A percentile compares a stretch with the other conserved stretches of the same genome.
phyloP scores from a whole-genome alignment of 257 asterid species.

The Coffea eugenioides region DNA sequence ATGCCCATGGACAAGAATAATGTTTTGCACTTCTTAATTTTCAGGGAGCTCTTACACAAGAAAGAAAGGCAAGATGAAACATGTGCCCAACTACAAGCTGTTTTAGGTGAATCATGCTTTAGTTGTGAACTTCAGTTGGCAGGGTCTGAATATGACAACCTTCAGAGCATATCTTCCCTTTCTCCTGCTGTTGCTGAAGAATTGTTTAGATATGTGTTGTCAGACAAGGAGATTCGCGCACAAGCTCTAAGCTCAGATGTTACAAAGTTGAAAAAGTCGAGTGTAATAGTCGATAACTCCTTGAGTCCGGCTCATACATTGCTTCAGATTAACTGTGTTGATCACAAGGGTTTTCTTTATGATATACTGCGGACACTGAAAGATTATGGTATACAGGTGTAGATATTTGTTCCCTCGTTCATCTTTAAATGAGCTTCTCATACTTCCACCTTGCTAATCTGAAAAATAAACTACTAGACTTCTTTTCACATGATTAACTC shows the following conservation, averaged over 20 bases:
- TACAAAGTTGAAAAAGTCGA: constrained; percentile 54
- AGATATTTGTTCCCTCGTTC: not conserved
- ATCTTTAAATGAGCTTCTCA: not conserved
- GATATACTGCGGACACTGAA: constrained; percentile 75
- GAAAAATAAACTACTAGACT: not conserved
- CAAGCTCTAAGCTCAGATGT: constrained; percentile 69
- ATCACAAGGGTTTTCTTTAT: constrained; percentile 84
- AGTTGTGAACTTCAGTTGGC: constrained; percentile 77
- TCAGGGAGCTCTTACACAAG: constrained; percentile 68
- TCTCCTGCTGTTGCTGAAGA: constrained; percentile 57
- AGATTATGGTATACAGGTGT: constrained; percentile 70
- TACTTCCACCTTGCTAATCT: not conserved
- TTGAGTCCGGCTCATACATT: constrained; percentile 84
- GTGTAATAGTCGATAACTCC: constrained; percentile 62
- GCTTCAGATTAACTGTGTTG: constrained; percentile 73
- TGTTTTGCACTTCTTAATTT: constrained; percentile 13
- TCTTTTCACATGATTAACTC: not conserved
- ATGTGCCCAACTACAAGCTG: constrained; percentile 44
- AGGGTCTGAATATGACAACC: constrained; percentile 44
- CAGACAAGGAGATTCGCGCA: constrained; percentile 54
- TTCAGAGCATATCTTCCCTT: constrained; percentile 47
- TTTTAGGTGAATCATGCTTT: constrained; percentile 68
- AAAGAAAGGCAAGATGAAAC: constrained; percentile 62
- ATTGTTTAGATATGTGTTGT: constrained; percentile 53
- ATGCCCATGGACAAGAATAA: constrained; percentile 11